phyloP scores from a whole-genome alignment of 306 rosid genomes.

The Castanopsis chinensis region DNA sequence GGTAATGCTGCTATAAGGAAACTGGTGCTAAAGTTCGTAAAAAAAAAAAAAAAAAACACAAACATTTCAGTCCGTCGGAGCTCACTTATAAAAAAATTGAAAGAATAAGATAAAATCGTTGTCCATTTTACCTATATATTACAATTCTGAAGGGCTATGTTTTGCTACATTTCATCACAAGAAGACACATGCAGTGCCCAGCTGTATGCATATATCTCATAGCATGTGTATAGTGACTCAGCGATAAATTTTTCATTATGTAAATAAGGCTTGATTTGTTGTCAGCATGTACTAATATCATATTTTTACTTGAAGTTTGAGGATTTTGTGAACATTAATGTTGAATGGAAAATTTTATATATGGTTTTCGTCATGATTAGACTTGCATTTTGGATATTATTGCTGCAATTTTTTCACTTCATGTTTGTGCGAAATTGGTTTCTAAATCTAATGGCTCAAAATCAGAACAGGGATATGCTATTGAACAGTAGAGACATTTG shows the following conservation, averaged over 20 bases:
- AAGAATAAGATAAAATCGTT: too few species aligned
- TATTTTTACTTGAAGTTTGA: neutral
- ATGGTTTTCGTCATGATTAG: neutral
- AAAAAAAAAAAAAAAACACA: neutral
- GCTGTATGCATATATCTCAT: neutral
- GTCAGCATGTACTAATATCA: too few species aligned
- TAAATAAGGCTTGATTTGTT: neutral
- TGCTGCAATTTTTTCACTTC: neutral
- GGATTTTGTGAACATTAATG: neutral
- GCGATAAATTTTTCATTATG: neutral
- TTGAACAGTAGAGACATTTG: neutral
- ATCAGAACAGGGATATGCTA: neutral
- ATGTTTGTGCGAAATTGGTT: neutral
- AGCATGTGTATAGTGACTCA: too few species aligned
- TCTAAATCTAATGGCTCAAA: neutral
- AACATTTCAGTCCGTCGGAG: neutral
- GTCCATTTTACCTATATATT: neutral
- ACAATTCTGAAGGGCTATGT: neutral
- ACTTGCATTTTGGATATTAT: neutral
- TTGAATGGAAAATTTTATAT: neutral
- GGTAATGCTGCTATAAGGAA: constrained; percentile 32
- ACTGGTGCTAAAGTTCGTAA: neutral
- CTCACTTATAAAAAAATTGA: too few species aligned
- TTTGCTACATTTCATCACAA: constrained; percentile 1
- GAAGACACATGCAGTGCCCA: constrained; percentile 3